A percentile compares a stretch with the other conserved stretches of the same genome.
phyloP scores from a whole-genome alignment of 805 yeast species.

The Saccharomycopsis lassenensis region DNA sequence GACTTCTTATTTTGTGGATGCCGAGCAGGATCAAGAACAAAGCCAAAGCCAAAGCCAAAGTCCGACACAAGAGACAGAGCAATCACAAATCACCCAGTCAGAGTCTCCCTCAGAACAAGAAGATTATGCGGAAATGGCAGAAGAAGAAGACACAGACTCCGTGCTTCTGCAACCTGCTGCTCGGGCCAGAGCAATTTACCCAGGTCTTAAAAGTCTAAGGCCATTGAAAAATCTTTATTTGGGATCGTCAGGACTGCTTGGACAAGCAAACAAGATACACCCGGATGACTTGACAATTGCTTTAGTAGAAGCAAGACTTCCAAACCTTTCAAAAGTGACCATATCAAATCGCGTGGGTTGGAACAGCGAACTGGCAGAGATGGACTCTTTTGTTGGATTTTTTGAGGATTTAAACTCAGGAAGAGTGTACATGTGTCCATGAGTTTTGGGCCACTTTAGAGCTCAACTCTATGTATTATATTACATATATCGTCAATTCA shows the following conservation, averaged over 20 bases:
- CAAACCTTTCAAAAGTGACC: constrained; percentile 49
- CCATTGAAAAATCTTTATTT: constrained; percentile 57
- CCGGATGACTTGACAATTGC: constrained; percentile 88
- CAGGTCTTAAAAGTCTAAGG: constrained; percentile 20
- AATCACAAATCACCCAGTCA: no score
- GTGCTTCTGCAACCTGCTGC: not conserved
- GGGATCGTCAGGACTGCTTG: constrained; percentile 79
- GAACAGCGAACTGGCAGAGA: constrained; percentile 35
- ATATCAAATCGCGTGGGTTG: constrained; percentile 78
- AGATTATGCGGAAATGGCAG: no score
- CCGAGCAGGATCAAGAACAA: constrained; percentile 1
- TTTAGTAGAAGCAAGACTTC: constrained; percentile 65
- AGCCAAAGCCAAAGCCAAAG: not conserved
- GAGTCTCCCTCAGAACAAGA: no score
- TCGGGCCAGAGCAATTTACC: not conserved
- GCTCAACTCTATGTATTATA: no score
- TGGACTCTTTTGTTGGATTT: constrained; percentile 12
- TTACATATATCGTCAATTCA: no score
- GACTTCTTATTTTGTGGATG: constrained; percentile 11
- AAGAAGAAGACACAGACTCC: not conserved
- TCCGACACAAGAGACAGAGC: no score
- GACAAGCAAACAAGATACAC: constrained; percentile 71
- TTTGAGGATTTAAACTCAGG: constrained; percentile 10
- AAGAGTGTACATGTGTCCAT: constrained; percentile 16
- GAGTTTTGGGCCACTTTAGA: no score